phyloP scores from a whole-genome alignment of 192 early-diverging fungal genomes.

The Entomortierella beljakovae region DNA sequence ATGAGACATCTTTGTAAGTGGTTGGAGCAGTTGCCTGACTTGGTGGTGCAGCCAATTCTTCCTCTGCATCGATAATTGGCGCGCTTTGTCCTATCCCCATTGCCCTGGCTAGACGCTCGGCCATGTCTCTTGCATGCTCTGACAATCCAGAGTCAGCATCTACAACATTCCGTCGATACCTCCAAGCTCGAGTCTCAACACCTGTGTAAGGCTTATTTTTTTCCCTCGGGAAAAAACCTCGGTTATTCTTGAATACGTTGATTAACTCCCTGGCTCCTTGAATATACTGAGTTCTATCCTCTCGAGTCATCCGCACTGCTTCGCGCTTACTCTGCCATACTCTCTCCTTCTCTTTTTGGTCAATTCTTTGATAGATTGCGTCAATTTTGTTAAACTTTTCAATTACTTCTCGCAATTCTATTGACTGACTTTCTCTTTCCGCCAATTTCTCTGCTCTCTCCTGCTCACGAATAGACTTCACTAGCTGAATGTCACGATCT shows the following conservation, averaged over 20 bases:
- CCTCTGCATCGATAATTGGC: neutral
- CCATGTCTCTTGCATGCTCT: constrained; percentile 52
- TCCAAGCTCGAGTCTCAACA: constrained; percentile 29
- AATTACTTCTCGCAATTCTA: constrained; percentile 20
- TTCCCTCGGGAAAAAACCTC: constrained; percentile 49
- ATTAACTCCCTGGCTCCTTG: constrained; percentile 45
- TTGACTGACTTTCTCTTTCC: constrained; percentile 6
- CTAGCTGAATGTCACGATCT: constrained; percentile 38
- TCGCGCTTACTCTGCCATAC: constrained; percentile 27
- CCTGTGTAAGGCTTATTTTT: constrained; percentile 41
- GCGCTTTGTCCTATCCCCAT: constrained; percentile 34
- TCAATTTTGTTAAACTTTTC: constrained; percentile 47
- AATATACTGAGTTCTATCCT: constrained; percentile 49
- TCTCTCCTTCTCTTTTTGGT: constrained; percentile 46
- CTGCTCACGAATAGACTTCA: constrained; percentile 23
- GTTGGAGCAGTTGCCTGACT: constrained; percentile 5
- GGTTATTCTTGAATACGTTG: constrained; percentile 41
- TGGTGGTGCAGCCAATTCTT: neutral
- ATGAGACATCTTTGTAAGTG: constrained; percentile 30
- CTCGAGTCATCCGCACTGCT: constrained; percentile 31
- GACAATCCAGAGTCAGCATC: constrained; percentile 45
- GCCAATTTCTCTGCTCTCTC: constrained; percentile 24
- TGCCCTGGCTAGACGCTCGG: constrained; percentile 42
- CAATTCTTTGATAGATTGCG: constrained; percentile 18
- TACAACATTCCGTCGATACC: constrained; percentile 16